Evolutionary conservation across 805 yeast species (phyloP).

Genomic region (Babjeviella inositovora): DNA sequence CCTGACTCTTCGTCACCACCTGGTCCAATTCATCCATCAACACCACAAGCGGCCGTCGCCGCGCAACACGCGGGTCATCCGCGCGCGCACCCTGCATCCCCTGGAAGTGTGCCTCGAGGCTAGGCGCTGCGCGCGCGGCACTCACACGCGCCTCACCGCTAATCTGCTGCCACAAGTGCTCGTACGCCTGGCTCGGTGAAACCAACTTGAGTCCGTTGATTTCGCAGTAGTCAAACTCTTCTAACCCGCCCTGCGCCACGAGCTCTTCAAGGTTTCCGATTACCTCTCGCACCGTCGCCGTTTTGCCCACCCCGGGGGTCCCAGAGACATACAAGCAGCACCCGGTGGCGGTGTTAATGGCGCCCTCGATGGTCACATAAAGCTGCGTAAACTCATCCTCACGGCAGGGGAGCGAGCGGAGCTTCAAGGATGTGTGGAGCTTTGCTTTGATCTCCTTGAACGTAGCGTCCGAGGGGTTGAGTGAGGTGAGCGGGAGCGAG

Average conservation of each 20-base stretch:
- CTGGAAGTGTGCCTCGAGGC: conserved; percentile 57
- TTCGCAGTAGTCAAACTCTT: conserved; percentile 59
- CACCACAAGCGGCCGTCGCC: conserved; percentile 52
- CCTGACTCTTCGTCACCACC: conserved; percentile 65
- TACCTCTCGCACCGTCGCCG: conserved; percentile 84
- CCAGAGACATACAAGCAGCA: conserved; percentile 87
- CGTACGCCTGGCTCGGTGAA: conserved; percentile 71
- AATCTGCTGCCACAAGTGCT: conserved; percentile 63
- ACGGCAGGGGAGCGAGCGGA: conserved; percentile 62
- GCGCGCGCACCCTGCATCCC: conserved; percentile 11
- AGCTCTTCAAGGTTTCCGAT: conserved; percentile 36
- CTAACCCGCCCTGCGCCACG: conserved; percentile 9
- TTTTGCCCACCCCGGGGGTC: conserved; percentile 96
- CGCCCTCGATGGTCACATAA: conserved; percentile 51
- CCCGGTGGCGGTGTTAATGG: conserved; percentile 58
- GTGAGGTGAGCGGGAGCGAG: conserved; percentile 2
- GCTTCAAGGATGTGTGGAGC: conserved; percentile 25
- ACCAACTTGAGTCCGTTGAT: conserved; percentile 82
- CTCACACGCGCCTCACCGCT: conserved; percentile 37
- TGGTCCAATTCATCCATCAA: conserved; percentile 91
- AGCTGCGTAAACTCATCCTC: conserved; percentile 68
- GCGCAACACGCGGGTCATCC: conserved; percentile 9
- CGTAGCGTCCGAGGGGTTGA: conserved; percentile 4
- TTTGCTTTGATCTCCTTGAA: conserved; percentile 20
- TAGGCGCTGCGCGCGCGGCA: conserved; percentile 45